A percentile compares a stretch with the other conserved stretches of the same genome.
These are phyloP conservation scores for Cymbidium sinense DNA, from an alignment of 106 monocot species.

Conservation along the genomic window DNA sequence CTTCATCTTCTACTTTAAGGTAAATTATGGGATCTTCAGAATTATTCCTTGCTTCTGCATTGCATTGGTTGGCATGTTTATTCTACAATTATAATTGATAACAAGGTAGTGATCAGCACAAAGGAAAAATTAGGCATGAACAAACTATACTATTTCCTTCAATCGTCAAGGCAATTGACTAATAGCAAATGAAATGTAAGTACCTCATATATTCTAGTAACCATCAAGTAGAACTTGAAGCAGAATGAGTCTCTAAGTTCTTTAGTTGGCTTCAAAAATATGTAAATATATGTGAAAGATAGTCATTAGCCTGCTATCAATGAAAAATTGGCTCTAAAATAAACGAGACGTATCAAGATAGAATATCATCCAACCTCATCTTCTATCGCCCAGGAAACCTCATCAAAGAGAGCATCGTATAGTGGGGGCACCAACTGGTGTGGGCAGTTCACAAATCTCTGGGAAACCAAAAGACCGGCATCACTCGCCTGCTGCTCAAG, in stretches of 20 bases:
- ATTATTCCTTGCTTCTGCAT: constrained; percentile 15
- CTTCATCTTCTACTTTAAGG: constrained; percentile 79
- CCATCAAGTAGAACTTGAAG: constrained; percentile 73
- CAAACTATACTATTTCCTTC: not conserved
- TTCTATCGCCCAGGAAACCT: constrained; percentile 90
- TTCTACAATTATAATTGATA: constrained; percentile 21
- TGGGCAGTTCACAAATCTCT: constrained; percentile 77
- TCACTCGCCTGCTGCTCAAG: constrained; percentile 33
- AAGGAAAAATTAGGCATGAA: not conserved
- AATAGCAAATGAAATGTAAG: not conserved
- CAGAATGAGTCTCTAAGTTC: constrained; percentile 73
- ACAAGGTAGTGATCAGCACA: not conserved
- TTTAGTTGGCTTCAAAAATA: constrained; percentile 51
- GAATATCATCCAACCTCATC: constrained; percentile 61
- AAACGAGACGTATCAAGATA: not conserved
- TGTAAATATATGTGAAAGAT: not conserved
- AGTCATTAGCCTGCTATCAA: not conserved
- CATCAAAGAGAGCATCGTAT: constrained; percentile 76
- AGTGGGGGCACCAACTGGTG: constrained; percentile 55
- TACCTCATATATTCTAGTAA: constrained; percentile 80
- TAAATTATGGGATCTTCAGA: constrained; percentile 63
- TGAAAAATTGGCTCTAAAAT: not conserved
- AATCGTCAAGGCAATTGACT: not conserved
- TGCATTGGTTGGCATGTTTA: constrained; percentile 21
- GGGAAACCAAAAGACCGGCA: constrained; percentile 58